These are phyloP conservation scores for Abrus pulchellus DNA, from an alignment of 306 rosid species.

Conservation along the genomic window DNA sequence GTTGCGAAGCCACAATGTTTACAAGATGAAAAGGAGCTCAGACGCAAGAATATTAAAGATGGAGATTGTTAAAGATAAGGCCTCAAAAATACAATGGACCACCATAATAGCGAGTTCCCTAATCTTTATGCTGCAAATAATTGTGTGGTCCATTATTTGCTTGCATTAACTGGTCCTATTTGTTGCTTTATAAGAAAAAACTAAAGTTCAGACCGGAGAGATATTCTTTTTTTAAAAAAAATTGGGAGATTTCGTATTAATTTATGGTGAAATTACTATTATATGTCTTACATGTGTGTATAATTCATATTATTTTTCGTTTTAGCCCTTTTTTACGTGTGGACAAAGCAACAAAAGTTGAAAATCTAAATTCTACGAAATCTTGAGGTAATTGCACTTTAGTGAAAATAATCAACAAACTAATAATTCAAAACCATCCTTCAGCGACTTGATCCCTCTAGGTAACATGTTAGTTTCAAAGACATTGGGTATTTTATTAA, in stretches of 20 bases:
- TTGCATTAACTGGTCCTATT: constrained; percentile 43
- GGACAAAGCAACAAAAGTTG: neutral
- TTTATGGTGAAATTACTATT: neutral
- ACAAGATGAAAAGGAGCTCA: constrained; percentile 22
- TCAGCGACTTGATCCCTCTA: neutral
- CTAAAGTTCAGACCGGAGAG: neutral
- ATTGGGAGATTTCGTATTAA: neutral
- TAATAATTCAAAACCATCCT: constrained; percentile 16
- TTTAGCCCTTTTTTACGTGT: neutral
- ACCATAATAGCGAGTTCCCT: constrained; percentile 55
- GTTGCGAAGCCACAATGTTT: constrained; percentile 20
- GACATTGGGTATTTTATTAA: neutral
- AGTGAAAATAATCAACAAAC: constrained; percentile 18
- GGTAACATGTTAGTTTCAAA: constrained; percentile 36
- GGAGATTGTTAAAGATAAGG: constrained; percentile 45
- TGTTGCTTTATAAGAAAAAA: constrained; percentile 11
- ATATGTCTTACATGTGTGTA: too few relatives aligned
- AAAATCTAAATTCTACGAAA: constrained; percentile 5
- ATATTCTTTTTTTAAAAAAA: neutral
- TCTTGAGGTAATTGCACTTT: neutral
- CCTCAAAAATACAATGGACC: constrained; percentile 56
- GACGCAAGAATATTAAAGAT: constrained; percentile 50
- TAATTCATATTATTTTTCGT: neutral
- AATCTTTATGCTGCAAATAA: constrained; percentile 65
- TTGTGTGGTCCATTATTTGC: constrained; percentile 70